Percentiles rank a stretch among this genome's conserved stretches.
phyloP scores from a whole-genome alignment of 2,329 filamentous ascomycete species.

The Harringtonia lauricola region DNA sequence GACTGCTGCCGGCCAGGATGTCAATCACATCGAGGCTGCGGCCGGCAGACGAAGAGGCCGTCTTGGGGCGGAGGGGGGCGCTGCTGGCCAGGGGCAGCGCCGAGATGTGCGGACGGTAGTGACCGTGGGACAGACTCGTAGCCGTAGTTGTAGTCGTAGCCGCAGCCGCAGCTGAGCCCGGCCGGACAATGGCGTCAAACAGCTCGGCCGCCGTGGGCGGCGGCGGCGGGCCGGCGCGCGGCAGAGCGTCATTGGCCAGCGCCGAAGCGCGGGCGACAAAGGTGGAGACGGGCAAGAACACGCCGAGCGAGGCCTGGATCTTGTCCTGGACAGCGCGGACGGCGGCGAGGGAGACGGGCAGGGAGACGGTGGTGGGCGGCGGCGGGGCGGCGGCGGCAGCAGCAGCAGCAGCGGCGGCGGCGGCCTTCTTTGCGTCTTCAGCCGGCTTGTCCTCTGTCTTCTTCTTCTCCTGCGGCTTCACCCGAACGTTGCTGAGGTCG shows the following conservation, averaged over 20 bases:
- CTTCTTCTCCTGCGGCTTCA: constrained; percentile 29
- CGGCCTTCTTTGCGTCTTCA: constrained; percentile 12
- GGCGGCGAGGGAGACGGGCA: constrained; percentile 68
- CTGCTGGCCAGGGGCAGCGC: constrained; percentile 37
- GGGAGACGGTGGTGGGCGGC: constrained; percentile 42
- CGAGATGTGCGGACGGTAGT: constrained; percentile 62
- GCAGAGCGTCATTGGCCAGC: constrained; percentile 79
- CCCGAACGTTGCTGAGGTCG: constrained; percentile 91
- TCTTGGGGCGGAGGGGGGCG: constrained; percentile 3
- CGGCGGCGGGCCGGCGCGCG: constrained; percentile 45
- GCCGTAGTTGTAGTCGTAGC: constrained; percentile 22
- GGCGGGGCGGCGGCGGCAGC: constrained; percentile 15
- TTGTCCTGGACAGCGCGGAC: constrained; percentile 74
- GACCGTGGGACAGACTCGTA: constrained; percentile 41
- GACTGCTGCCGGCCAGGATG: constrained; percentile 29
- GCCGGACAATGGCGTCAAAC: constrained; percentile 84
- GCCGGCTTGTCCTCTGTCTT: constrained; percentile 20
- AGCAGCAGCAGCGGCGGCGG: constrained; percentile 26
- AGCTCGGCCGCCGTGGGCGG: constrained; percentile 69
- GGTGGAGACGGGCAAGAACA: constrained; percentile 72
- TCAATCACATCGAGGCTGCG: constrained; percentile 71
- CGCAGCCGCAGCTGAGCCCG: constrained; percentile 37
- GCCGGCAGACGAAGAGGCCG: constrained; percentile 18
- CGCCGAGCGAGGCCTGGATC: constrained; percentile 65
- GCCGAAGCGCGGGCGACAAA: constrained; percentile 80